Conservation (phyloP, 202 grass and related monocot genomes). For the Schoenoplectus triqueter region DNA sequence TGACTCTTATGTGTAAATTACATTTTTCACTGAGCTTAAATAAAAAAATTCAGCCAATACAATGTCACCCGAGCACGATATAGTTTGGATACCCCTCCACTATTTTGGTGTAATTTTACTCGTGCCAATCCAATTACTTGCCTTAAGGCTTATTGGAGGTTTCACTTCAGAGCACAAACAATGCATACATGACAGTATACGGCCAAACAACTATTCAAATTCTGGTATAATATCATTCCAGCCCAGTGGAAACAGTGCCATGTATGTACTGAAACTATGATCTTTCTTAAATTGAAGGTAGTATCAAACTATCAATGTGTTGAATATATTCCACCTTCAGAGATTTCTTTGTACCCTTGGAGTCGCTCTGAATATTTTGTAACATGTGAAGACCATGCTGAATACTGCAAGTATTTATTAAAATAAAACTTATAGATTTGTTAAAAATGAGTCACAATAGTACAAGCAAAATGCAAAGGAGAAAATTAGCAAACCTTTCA, state of each 20-base stretch:
- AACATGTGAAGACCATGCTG: conserved; percentile 75
- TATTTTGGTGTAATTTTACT: not conserved
- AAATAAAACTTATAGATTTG: conserved; percentile 42
- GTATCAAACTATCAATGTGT: not conserved
- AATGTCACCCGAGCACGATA: not conserved
- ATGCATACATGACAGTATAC: conserved; percentile 9
- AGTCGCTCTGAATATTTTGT: conserved; percentile 67
- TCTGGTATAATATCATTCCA: not conserved
- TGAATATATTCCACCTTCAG: conserved; percentile 61
- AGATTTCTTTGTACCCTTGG: conserved; percentile 92
- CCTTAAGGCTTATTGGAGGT: not conserved
- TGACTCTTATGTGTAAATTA: too few species aligned
- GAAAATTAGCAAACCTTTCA: conserved; percentile 62
- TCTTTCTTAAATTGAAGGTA: not conserved
- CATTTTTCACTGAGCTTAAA: too few species aligned
- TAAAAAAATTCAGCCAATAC: not conserved
- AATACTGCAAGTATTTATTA: conserved; percentile 60
- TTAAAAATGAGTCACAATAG: conserved; percentile 37
- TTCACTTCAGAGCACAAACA: not conserved
- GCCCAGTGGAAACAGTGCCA: not conserved
- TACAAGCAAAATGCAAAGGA: conserved; percentile 35
- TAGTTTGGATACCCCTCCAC: conserved; percentile 12
- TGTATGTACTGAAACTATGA: conserved; percentile 19
- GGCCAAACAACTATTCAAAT: not conserved
- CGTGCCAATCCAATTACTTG: not conserved